These are phyloP conservation scores for Arachis monticola DNA, from an alignment of 331 rosid species.

Conservation along the genomic window DNA sequence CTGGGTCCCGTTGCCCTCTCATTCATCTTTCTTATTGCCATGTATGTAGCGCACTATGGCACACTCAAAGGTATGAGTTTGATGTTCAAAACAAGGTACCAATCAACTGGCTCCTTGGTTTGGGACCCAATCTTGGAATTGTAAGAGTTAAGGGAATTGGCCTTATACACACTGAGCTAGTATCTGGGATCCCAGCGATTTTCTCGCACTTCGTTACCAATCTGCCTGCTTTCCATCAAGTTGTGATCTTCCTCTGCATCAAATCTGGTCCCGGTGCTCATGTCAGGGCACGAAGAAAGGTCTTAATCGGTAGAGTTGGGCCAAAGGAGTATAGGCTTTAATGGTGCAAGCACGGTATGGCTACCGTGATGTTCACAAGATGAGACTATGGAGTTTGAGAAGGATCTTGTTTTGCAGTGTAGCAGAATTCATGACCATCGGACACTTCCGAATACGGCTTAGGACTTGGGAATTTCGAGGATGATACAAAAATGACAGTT, in stretches of 20 bases:
- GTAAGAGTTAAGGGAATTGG: slow-evolving; percentile 93
- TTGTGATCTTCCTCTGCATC: slow-evolving; percentile 87
- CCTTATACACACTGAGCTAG: slow-evolving; percentile 92
- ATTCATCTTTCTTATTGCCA: slow-evolving; percentile 66
- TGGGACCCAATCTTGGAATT: slow-evolving; percentile 84
- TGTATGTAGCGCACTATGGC: slow-evolving; percentile 96
- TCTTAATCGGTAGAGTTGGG: slow-evolving; percentile 90
- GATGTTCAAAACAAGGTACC: slow-evolving; percentile 95
- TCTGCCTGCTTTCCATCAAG: slow-evolving; percentile 95
- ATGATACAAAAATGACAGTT: slow-evolving; percentile 78
- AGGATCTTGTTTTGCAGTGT: slow-evolving; percentile 82
- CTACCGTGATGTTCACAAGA: slow-evolving; percentile 79
- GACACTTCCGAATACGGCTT: slow-evolving; percentile 51
- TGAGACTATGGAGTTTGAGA: slow-evolving; percentile 92
- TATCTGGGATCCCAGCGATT: slow-evolving; percentile 92
- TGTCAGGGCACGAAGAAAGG: slow-evolving; percentile 84
- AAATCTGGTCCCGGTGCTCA: slow-evolving; percentile 91
- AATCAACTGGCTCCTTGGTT: slow-evolving; percentile 85
- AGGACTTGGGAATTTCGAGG: slow-evolving; percentile 48
- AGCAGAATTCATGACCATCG: slow-evolving; percentile 86
- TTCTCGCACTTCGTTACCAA: slow-evolving; percentile 94
- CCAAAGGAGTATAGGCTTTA: slow-evolving; percentile 85
- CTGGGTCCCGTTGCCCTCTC: slow-evolving; percentile 95
- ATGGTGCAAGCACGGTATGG: slow-evolving; percentile 92
- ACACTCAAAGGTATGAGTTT: slow-evolving; percentile 84